Conservation (phyloP, 148 eudicot species). For the Simmondsia chinensis region DNA sequence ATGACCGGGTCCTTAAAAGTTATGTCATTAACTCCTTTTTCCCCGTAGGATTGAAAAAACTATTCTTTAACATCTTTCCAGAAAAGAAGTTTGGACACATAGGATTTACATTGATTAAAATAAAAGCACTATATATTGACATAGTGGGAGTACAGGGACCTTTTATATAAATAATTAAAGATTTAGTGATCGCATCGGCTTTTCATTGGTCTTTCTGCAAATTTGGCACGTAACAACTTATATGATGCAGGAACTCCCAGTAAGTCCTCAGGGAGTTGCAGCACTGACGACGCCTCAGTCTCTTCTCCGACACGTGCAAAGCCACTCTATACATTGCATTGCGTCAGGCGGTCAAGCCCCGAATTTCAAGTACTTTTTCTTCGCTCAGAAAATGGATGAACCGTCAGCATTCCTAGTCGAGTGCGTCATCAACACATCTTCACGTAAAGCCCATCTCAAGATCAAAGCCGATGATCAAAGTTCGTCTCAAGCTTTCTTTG, state of each 20-base stretch:
- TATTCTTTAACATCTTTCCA: too few relatives aligned
- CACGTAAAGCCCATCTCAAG: conserved; percentile 84
- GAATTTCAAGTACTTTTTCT: conserved; percentile 93
- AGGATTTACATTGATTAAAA: too few relatives aligned
- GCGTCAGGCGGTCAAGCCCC: conserved; percentile 99
- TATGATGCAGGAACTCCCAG: conserved; percentile 52
- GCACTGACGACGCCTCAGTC: conserved; percentile 72
- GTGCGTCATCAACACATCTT: conserved; percentile 79
- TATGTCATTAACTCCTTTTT: too few relatives aligned
- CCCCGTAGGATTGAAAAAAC: too few relatives aligned
- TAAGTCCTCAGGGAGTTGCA: conserved; percentile 73
- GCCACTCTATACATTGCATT: conserved; percentile 75
- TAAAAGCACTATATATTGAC: too few relatives aligned
- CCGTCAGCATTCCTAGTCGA: conserved; percentile 71
- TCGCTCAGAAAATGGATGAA: conserved; percentile 72
- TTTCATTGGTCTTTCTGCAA: too few relatives aligned
- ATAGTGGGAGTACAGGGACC: too few relatives aligned
- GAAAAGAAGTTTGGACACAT: too few relatives aligned
- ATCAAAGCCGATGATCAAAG: conserved; percentile 90
- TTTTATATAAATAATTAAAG: too few relatives aligned
- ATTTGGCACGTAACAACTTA: too few relatives aligned
- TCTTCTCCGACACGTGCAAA: conserved; percentile 81
- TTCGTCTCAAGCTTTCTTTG: conserved; percentile 73
- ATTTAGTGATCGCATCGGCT: too few relatives aligned
- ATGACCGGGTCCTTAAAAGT: too few relatives aligned